Percentiles rank a stretch among this genome's conserved stretches.
Conservation (phyloP, 371 early-diverging fungal species). For the Rhizopus stolonifer region DNA sequence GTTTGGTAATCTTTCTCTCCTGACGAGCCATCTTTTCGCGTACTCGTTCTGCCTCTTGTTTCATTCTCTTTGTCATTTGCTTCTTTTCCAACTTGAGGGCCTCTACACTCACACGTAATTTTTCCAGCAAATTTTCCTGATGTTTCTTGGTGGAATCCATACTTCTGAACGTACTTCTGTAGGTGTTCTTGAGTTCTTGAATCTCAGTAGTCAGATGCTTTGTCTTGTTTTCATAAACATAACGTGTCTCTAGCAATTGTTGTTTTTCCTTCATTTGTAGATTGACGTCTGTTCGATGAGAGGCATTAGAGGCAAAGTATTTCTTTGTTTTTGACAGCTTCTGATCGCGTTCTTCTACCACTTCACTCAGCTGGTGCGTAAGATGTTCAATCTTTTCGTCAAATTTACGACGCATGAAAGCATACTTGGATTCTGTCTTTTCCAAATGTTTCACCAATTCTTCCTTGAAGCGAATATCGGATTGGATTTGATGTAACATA, state of each 20-base stretch:
- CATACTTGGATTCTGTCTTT: conserved; percentile 55
- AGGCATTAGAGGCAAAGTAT: conserved; percentile 15
- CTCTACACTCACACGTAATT: conserved; percentile 60
- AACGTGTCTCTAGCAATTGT: conserved; percentile 44
- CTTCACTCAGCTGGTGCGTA: conserved; percentile 54
- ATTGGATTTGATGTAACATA: conserved; percentile 68
- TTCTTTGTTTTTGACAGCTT: conserved; percentile 52
- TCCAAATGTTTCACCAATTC: conserved; percentile 57
- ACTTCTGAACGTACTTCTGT: conserved; percentile 52
- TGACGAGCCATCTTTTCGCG: conserved; percentile 67
- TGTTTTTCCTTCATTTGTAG: conserved; percentile 43
- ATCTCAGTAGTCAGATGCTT: conserved; percentile 70
- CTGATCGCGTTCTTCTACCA: conserved; percentile 69
- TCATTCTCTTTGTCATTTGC: conserved; percentile 78
- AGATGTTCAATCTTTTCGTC: conserved; percentile 66
- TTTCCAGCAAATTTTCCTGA: conserved; percentile 52
- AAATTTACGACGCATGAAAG: conserved; percentile 65
- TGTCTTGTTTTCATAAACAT: conserved; percentile 72
- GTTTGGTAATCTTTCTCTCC: conserved; percentile 70
- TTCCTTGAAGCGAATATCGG: conserved; percentile 69
- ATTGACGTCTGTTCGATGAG: conserved; percentile 25
- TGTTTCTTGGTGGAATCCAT: conserved; percentile 58
- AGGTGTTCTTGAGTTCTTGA: conserved; percentile 62
- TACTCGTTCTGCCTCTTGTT: conserved; percentile 69
- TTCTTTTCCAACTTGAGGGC: conserved; percentile 75